These are phyloP conservation scores for Pulveroboletus sp. DNA, from an alignment of 768 basidiomycete genomes.

Conservation along the genomic window DNA sequence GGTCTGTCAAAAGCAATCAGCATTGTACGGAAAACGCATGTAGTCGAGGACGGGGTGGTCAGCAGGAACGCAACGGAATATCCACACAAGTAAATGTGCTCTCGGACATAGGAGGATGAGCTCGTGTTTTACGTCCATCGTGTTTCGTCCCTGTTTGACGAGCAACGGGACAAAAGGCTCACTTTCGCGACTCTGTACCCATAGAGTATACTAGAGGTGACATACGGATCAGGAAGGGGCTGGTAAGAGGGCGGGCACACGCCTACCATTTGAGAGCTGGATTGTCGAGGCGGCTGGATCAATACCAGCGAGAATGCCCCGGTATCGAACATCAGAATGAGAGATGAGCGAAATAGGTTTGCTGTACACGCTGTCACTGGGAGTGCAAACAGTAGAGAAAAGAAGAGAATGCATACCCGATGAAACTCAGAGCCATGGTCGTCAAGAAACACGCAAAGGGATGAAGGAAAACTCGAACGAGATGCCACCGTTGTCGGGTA, in stretches of 20 bases:
- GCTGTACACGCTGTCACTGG: constrained; percentile 36
- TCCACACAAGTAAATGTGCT: constrained; percentile 51
- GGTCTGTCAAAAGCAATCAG: constrained; percentile 45
- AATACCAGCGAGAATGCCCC: constrained; percentile 82
- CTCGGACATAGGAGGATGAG: constrained; percentile 34
- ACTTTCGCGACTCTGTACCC: constrained; percentile 85
- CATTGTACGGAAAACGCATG: neutral
- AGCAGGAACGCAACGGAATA: constrained; percentile 65
- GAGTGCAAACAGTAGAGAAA: neutral
- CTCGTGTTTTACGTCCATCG: constrained; percentile 41
- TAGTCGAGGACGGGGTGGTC: constrained; percentile 22
- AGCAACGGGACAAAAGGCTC: constrained; percentile 23
- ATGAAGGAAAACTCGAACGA: constrained; percentile 18
- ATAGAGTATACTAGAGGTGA: constrained; percentile 65
- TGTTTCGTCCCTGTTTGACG: constrained; percentile 30
- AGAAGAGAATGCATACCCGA: constrained; percentile 46
- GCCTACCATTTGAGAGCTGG: constrained; percentile 76
- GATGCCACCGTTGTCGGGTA: constrained; percentile 10
- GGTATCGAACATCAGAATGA: constrained; percentile 86
- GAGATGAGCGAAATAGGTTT: constrained; percentile 89
- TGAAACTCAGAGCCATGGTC: constrained; percentile 69
- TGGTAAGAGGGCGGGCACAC: neutral
- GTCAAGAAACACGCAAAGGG: constrained; percentile 8
- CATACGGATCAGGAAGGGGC: neutral
- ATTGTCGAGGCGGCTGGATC: constrained; percentile 84